phyloP scores from a whole-genome alignment of 164 flowering plant species.

The Vitis rupestris region DNA sequence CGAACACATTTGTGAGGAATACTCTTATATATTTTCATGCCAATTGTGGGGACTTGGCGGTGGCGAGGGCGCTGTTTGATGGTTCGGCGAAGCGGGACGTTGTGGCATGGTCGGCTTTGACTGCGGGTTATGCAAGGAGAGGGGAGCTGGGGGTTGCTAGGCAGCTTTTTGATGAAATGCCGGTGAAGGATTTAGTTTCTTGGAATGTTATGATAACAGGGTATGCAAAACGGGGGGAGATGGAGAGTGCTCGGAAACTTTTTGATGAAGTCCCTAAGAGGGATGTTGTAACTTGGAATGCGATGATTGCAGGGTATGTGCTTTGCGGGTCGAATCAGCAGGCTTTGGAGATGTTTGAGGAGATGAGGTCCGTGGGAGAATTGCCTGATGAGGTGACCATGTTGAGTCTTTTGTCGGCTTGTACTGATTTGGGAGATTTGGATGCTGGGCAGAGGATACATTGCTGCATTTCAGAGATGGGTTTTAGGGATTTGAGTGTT shows the following conservation, averaged over 20 bases:
- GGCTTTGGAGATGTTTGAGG: conserved; percentile 64
- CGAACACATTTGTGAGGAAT: conserved; percentile 55
- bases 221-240: conserved; percentile 65
- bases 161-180: conserved; percentile 63
- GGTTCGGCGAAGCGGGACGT: conserved; percentile 45
- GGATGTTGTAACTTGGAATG: conserved; percentile 73
- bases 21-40: conserved; percentile 70
- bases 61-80: conserved; percentile 56
- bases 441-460: conserved; percentile 59
- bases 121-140: conserved; percentile 69
- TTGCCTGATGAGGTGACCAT: conserved; percentile 64
- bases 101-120: conserved; percentile 79
- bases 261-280: conserved; percentile 45
- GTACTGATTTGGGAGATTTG: conserved; percentile 57
- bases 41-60: conserved; percentile 58
- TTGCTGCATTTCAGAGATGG: conserved; percentile 30
- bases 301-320: conserved; percentile 64
- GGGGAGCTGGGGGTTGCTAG: conserved; percentile 54
- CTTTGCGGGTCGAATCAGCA: conserved; percentile 28
- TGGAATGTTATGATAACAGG: conserved; percentile 91
- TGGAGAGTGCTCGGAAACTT: conserved; percentile 55
- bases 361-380: conserved; percentile 53
- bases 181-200: conserved; percentile 69
- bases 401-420: conserved; percentile 59
- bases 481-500: conserved; percentile 23